Evolutionary conservation across 257 asterid genomes (phyloP), one percentile per base, ranked within the genome.

Genomic region (Solanum neorickii): DNA sequence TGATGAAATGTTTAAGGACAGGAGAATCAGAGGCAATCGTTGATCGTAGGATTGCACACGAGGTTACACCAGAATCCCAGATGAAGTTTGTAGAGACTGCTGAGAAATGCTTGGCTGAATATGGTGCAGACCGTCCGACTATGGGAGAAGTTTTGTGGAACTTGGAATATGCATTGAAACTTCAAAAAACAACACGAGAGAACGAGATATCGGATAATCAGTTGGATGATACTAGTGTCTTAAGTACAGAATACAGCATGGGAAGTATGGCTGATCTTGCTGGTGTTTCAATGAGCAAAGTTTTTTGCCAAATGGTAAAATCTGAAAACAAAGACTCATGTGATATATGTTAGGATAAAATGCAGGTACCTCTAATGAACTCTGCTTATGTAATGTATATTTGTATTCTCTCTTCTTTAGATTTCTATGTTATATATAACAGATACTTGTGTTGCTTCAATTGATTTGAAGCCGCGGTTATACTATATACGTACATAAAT

Each of bases 141-240:
- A 91, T 90, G 91, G 93, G 93, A 74, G 91, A 90, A 75, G 92
- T 91, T 13, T 41, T 91, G 16, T 91, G 92, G 92, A 91, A 91
- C 86, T 86, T 91, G 92, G 93, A 91, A 62, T 89, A 5, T 66
- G 92, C 91, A 14, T 83, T 89, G 77, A 90, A 73, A 76, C 89
- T 90, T 47, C 89, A 90, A 14, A 85, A 65, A 68, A 42, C 33
- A 27, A 41, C 29, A 6, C 62, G 8, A 27, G 87, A 27, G 65
- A 80, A 77, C 10, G 86, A 83, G 84, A 52, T 20, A 3, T 23
- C 33, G 15, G 49, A 49, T 9, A 73, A 41, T 83, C 85, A 76
- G 39, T 4, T 39, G 52, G 87, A 76, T 20, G 86, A 76, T 20
- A 39, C 27, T 2, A 84, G 88, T 23, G 84, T 87, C 41, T 77